Evolutionary conservation across 1,284 basidiomycete genomes (phyloP).

Genomic region (Sparassis latifolia): DNA sequence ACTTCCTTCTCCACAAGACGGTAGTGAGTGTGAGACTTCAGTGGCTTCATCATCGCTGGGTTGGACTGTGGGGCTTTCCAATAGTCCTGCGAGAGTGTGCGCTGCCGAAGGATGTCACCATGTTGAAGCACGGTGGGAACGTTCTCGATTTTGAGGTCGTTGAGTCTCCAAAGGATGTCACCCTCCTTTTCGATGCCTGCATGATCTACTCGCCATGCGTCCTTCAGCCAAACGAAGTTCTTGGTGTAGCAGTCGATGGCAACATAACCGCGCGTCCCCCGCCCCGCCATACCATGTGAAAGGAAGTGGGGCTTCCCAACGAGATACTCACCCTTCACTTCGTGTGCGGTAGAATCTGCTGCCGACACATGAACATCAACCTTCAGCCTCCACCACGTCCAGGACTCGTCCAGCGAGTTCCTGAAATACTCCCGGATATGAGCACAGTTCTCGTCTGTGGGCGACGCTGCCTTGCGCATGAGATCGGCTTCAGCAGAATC

Average conservation of each 20-base stretch:
- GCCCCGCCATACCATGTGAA: not conserved
- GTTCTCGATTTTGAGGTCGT: not conserved
- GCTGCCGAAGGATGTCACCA: conserved; percentile 4
- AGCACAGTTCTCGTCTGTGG: not conserved
- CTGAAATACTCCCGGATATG: not conserved
- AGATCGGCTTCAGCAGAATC: not conserved
- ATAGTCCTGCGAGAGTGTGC: not conserved
- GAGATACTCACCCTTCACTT: not conserved
- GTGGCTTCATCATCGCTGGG: not conserved
- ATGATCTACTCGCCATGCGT: conserved; percentile 5
- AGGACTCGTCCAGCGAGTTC: not conserved
- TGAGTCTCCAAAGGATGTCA: conserved; percentile 1
- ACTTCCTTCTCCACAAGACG: too few relatives aligned
- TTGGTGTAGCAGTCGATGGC: not conserved
- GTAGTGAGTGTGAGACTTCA: not conserved
- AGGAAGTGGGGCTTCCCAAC: conserved; percentile 5
- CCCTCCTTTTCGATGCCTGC: conserved; percentile 3
- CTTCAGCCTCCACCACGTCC: conserved; percentile 1
- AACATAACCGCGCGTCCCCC: too few relatives aligned
- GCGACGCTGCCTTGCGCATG: not conserved
- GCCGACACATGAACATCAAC: not conserved
- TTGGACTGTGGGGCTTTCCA: not conserved
- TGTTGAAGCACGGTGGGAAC: conserved; percentile 10
- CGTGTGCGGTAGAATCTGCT: not conserved
- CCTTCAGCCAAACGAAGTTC: conserved; percentile 3